These are phyloP conservation scores for Globisporangium lucens DNA, from an alignment of 352 stramenopile species.

Conservation along the genomic window DNA sequence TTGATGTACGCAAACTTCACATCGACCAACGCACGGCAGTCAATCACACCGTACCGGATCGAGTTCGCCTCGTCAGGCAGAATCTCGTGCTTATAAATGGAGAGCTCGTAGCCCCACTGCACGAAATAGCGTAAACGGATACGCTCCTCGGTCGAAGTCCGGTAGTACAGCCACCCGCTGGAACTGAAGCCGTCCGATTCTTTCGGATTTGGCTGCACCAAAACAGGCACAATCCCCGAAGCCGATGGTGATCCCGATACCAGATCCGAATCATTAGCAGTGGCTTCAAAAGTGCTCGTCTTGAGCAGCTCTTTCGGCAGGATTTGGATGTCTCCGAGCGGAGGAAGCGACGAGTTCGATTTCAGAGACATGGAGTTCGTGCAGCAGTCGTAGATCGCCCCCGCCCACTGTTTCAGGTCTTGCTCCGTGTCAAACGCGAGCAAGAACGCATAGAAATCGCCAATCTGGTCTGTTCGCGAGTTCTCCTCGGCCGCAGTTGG, in stretches of 20 bases:
- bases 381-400: slow-evolving; percentile 81
- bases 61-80: slow-evolving; percentile 67
- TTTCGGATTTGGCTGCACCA: slow-evolving; percentile 10
- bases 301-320: slow-evolving; percentile 86
- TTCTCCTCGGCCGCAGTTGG: slow-evolving; percentile 55
- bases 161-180: slow-evolving; percentile 84
- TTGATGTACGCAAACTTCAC: slow-evolving; percentile 85
- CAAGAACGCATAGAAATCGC: slow-evolving; percentile 74
- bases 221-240: slow-evolving; percentile 16
- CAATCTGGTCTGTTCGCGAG: slow-evolving; percentile 62
- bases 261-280: slow-evolving; percentile 36
- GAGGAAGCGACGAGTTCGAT: slow-evolving; percentile 49
- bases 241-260: slow-evolving; percentile 18
- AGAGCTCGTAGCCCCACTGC: slow-evolving; percentile 84
- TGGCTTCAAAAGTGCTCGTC: slow-evolving; percentile 70
- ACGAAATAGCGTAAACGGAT: slow-evolving; percentile 85
- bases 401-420: slow-evolving; percentile 69
- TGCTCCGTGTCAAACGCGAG: slow-evolving; percentile 77
- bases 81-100: slow-evolving; percentile 89
- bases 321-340: slow-evolving; percentile 70
- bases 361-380: slow-evolving; percentile 89
- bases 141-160: slow-evolving; percentile 77
- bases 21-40: slow-evolving; percentile 78
- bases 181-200: slow-evolving; percentile 49
- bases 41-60: slow-evolving; percentile 86